A percentile compares a stretch with the other conserved stretches of the same genome.
phyloP scores from a whole-genome alignment of 2,329 filamentous ascomycete species.

The Diaporthe vexans region DNA sequence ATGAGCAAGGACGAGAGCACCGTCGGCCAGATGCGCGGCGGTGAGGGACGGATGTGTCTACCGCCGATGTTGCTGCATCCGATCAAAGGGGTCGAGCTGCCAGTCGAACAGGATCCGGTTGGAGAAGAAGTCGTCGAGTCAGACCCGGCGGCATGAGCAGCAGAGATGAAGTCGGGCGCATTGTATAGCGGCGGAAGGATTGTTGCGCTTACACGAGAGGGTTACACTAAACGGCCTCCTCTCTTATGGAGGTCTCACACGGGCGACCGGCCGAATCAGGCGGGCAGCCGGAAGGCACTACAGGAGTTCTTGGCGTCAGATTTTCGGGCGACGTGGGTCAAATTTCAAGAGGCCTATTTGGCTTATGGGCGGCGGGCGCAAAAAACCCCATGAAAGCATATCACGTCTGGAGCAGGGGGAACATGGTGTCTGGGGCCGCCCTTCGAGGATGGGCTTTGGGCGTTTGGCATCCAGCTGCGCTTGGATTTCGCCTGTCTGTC shows the following conservation, averaged over 20 bases:
- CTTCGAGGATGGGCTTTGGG: neutral
- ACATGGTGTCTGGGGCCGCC: neutral
- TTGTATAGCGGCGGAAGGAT: slow-evolving; percentile 31
- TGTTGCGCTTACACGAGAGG: slow-evolving; percentile 33
- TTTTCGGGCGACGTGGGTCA: neutral
- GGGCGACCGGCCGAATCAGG: slow-evolving; percentile 6
- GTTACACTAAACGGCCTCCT: slow-evolving; percentile 21
- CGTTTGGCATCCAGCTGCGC: slow-evolving; percentile 22
- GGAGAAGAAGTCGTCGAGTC: slow-evolving; percentile 62
- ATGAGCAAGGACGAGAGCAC: slow-evolving; percentile 62
- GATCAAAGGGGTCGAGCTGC: slow-evolving; percentile 80
- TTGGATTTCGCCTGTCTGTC: slow-evolving; percentile 17
- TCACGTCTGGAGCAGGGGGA: slow-evolving; percentile 22
- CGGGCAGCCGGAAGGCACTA: slow-evolving; percentile 14
- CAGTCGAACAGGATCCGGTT: slow-evolving; percentile 69
- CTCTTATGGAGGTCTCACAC: slow-evolving; percentile 12
- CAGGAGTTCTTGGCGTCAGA: slow-evolving; percentile 37
- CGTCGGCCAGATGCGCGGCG: slow-evolving; percentile 70
- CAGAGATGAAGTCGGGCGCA: neutral
- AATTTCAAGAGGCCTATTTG: slow-evolving; percentile 1
- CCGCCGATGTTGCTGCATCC: slow-evolving; percentile 92
- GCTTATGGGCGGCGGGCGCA: slow-evolving; percentile 11
- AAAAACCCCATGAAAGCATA: slow-evolving; percentile 2
- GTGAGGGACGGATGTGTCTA: slow-evolving; percentile 90
- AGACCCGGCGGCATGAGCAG: slow-evolving; percentile 60